phyloP scores from a whole-genome alignment of 2,329 filamentous ascomycete species.

The Claviceps spartinae region DNA sequence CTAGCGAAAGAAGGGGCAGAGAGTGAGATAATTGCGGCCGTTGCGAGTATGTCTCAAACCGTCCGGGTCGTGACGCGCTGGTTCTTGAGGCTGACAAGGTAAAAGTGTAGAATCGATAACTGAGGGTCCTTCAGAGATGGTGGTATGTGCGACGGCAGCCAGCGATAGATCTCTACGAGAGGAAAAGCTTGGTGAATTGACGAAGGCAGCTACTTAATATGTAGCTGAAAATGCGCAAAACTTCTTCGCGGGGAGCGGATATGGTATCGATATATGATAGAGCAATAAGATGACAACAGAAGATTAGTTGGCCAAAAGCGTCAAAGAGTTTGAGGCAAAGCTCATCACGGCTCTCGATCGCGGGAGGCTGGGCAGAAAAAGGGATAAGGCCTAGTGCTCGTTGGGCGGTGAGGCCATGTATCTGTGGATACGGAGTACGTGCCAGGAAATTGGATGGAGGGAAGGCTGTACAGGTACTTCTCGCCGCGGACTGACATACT shows the following conservation, averaged over 20 bases:
- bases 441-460: too few species aligned
- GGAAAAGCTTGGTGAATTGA: not conserved
- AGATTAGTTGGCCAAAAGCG: slow-evolving; percentile 2
- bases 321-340: slow-evolving; percentile 3
- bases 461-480: not conserved
- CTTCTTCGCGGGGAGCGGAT: not conserved
- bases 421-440: not conserved
- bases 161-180: not conserved
- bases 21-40: not conserved
- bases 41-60: not conserved
- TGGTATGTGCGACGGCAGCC: not conserved
- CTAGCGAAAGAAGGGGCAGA: not conserved
- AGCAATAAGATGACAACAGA: not conserved
- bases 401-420: slow-evolving; percentile 7
- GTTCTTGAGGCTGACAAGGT: not conserved
- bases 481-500: not conserved
- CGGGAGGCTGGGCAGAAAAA: slow-evolving; percentile 9
- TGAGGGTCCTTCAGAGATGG: not conserved
- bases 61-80: not conserved
- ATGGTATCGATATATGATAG: not conserved
- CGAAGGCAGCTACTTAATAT: not conserved
- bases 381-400: slow-evolving; percentile 3
- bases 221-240: not conserved
- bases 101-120: not conserved
- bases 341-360: slow-evolving; percentile 8